phyloP scores from a whole-genome alignment of 306 rosid species.

The Begonia peltatifolia region DNA sequence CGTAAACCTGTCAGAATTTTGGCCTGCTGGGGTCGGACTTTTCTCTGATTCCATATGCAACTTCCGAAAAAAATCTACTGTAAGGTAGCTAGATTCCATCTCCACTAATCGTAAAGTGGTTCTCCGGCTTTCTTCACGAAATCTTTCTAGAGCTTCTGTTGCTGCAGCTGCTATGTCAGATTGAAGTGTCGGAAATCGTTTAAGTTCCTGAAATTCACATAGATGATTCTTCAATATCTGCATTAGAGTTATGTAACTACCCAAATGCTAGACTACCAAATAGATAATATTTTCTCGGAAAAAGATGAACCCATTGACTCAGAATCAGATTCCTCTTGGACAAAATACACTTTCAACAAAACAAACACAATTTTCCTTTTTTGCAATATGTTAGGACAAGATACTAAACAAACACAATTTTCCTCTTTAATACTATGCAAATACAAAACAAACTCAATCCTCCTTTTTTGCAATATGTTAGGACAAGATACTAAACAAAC shows the following conservation, averaged over 20 bases:
- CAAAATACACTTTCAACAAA: too few relatives aligned
- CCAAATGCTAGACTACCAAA: not conserved
- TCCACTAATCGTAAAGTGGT: conserved; percentile 84
- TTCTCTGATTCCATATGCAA: conserved; percentile 67
- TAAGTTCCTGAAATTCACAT: conserved; percentile 57
- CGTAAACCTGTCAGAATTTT: conserved; percentile 36
- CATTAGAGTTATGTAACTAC: not conserved
- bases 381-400: too few relatives aligned
- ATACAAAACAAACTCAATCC: too few relatives aligned
- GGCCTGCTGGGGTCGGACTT: conserved; percentile 32
- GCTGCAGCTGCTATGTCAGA: conserved; percentile 80
- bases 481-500: too few relatives aligned
- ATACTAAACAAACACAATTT: too few relatives aligned
- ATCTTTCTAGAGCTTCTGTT: conserved; percentile 74
- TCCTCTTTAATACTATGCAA: too few relatives aligned
- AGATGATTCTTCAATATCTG: not conserved
- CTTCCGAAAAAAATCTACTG: conserved; percentile 88
- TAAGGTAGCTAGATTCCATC: conserved; percentile 93
- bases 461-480: too few relatives aligned
- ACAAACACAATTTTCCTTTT: too few relatives aligned
- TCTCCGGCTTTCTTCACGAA: conserved; percentile 85
- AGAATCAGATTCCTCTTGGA: too few relatives aligned
- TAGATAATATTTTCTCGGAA: too few relatives aligned
- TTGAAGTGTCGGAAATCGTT: conserved; percentile 81
- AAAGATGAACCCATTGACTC: too few relatives aligned